A percentile compares a stretch with the other conserved stretches of the same genome.
Evolutionary conservation across 768 basidiomycete species (phyloP).

Genomic region (Erythrobasidium yunnanense): DNA sequence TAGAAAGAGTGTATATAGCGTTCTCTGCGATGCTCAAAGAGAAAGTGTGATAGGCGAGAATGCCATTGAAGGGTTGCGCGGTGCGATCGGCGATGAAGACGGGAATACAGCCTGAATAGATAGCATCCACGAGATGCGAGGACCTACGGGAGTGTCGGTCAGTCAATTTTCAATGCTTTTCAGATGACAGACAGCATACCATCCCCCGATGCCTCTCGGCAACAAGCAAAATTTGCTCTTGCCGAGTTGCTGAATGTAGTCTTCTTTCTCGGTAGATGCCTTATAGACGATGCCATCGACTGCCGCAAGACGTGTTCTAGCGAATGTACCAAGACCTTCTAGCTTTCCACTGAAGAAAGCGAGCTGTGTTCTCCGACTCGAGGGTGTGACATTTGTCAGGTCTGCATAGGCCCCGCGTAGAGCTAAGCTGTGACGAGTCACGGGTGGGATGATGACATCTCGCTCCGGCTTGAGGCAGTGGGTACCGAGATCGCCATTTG

Average conservation of each 20-base stretch:
- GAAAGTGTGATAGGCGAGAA: conserved; percentile 45
- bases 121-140: conserved; percentile 43
- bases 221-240: conserved; percentile 36
- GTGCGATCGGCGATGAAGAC: conserved; percentile 44
- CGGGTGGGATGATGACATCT: conserved; percentile 36
- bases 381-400: conserved; percentile 22
- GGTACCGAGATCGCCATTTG: conserved; percentile 38
- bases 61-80: conserved; percentile 43
- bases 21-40: conserved; percentile 42
- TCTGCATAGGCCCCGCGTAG: conserved; percentile 31
- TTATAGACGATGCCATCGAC: conserved; percentile 31
- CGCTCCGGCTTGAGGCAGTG: conserved; percentile 37
- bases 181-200: conserved; percentile 25
- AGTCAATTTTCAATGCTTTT: background rate
- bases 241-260: conserved; percentile 34
- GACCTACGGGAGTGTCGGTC: conserved; percentile 40
- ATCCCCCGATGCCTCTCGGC: conserved; percentile 35
- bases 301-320: conserved; percentile 33
- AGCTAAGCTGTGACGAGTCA: conserved; percentile 32
- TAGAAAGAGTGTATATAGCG: conserved; percentile 43
- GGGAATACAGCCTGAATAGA: conserved; percentile 46
- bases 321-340: conserved; percentile 34
- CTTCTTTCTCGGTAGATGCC: conserved; percentile 16
- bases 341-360: conserved; percentile 36
- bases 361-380: conserved; percentile 28